Percentiles rank a stretch among this genome's conserved stretches.
Conservation (phyloP, 768 basidiomycete species). For the Amanita muscaria region DNA sequence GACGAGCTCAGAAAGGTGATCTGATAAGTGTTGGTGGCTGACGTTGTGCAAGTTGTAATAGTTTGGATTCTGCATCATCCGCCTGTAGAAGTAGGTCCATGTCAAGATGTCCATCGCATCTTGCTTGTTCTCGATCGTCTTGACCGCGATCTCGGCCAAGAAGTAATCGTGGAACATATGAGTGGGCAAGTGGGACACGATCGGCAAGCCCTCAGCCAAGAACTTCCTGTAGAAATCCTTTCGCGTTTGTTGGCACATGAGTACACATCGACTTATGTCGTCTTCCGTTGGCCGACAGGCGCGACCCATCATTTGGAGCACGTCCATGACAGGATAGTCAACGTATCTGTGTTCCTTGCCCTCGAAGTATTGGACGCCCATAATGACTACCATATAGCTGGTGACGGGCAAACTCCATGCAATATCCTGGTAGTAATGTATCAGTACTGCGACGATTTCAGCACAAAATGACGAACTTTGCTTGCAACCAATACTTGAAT, state of each 20-base stretch:
- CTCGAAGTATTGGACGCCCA: slow-evolving; percentile 97
- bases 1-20: slow-evolving; percentile 92
- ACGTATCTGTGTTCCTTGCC: slow-evolving; percentile 97
- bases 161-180: slow-evolving; percentile 94
- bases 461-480: slow-evolving; percentile 44
- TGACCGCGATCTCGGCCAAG: slow-evolving; percentile 95
- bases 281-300: slow-evolving; percentile 90
- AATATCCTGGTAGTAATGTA: slow-evolving; percentile 53
- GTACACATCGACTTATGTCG: slow-evolving; percentile 82
- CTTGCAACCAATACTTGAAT: slow-evolving; percentile 93
- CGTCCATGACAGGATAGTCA: slow-evolving; percentile 97
- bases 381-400: slow-evolving; percentile 96
- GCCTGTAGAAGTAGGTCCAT: slow-evolving; percentile 97
- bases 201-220: slow-evolving; percentile 92
- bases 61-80: slow-evolving; percentile 96
- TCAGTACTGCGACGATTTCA: too few relatives aligned
- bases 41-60: slow-evolving; percentile 94
- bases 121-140: slow-evolving; percentile 99
- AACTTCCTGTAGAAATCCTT: slow-evolving; percentile 99
- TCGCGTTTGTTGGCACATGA: slow-evolving; percentile 96
- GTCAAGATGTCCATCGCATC: slow-evolving; percentile 97
- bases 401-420: slow-evolving; percentile 94
- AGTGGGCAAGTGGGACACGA: slow-evolving; percentile 89
- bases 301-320: slow-evolving; percentile 99
- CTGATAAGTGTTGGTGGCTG: slow-evolving; percentile 90